Percentiles rank a stretch among this genome's conserved stretches.
These are phyloP conservation scores for Cladorrhinum sp. DNA, from an alignment of 2,329 filamentous ascomycete species.

Conservation along the genomic window DNA sequence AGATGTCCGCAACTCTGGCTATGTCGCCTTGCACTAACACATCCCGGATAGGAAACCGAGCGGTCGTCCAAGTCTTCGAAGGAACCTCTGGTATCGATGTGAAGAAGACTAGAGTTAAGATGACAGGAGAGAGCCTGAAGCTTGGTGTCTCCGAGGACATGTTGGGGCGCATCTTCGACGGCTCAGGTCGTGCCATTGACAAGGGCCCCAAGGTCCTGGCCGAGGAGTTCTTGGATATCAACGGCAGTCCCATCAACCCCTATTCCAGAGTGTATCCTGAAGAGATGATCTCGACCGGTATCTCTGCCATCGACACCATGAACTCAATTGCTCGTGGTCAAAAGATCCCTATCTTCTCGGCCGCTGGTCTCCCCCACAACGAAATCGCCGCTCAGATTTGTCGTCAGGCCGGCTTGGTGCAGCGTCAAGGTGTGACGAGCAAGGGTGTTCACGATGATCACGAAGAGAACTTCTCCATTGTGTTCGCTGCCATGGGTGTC, in stretches of 20 bases:
- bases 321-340: conserved; percentile 96
- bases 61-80: conserved; percentile 97
- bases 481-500: conserved; percentile 99
- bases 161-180: conserved; percentile 98
- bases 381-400: conserved; percentile 99
- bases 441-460: conserved; percentile 96
- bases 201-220: conserved; percentile 98
- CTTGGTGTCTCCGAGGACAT: conserved; percentile 99
- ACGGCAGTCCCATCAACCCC: conserved; percentile 97
- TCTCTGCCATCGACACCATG: conserved; percentile 98
- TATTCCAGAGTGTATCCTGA: conserved; percentile 98
- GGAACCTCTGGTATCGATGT: conserved; percentile 97
- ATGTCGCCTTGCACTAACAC: conserved; percentile 2
- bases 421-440: conserved; percentile 71
- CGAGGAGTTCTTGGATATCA: conserved; percentile 98
- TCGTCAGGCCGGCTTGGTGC: conserved; percentile 90
- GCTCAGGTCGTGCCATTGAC: conserved; percentile 95
- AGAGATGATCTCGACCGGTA: conserved; percentile 99
- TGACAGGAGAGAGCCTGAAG: conserved; percentile 95
- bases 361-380: conserved; percentile 96
- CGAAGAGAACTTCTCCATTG: conserved; percentile 99
- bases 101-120: conserved; percentile 97
- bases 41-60: conserved; percentile 68
- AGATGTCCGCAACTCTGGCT: conserved; percentile 21
- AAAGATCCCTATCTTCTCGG: conserved; percentile 99